phyloP scores from a whole-genome alignment of 768 basidiomycete genomes.

The Boletus sp. region DNA sequence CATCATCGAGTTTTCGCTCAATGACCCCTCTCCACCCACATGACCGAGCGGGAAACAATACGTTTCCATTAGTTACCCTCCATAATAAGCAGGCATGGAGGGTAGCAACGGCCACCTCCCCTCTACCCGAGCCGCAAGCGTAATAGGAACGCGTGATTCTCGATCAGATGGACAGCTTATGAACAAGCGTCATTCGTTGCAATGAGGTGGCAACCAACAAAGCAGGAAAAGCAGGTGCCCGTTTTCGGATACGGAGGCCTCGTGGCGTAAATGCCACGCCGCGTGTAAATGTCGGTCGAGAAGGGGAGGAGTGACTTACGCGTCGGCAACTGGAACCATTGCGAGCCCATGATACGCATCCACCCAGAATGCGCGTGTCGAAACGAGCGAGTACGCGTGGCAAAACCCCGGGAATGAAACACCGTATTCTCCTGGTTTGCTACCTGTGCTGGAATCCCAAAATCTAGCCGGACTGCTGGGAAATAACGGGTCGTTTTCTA shows the following conservation, averaged over 20 bases:
- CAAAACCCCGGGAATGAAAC: slow-evolving; percentile 32
- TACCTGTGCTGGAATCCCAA: background rate
- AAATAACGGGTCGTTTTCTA: background rate
- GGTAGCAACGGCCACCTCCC: slow-evolving; percentile 22
- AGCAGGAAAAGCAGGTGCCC: slow-evolving; percentile 2
- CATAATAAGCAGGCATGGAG: slow-evolving; percentile 10
- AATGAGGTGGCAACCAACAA: slow-evolving; percentile 12
- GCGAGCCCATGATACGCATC: slow-evolving; percentile 79
- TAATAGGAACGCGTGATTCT: slow-evolving; percentile 19
- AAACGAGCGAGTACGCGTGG: slow-evolving; percentile 58
- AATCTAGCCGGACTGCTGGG: background rate
- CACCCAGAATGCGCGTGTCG: slow-evolving; percentile 79
- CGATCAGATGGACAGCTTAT: slow-evolving; percentile 13
- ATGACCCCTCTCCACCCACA: background rate
- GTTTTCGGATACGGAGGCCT: slow-evolving; percentile 13
- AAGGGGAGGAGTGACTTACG: slow-evolving; percentile 43
- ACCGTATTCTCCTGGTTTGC: slow-evolving; percentile 1
- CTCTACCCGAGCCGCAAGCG: slow-evolving; percentile 4
- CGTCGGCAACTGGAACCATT: slow-evolving; percentile 85
- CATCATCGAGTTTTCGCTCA: background rate
- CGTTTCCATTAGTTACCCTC: slow-evolving; percentile 7
- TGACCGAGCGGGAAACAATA: background rate
- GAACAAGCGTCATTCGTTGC: slow-evolving; percentile 14
- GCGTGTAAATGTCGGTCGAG: slow-evolving; percentile 3
- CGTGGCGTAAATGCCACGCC: slow-evolving; percentile 17